Base-by-base conservation (phyloP, 805 yeast species). In the Nakazawaea siamensis region DNA sequence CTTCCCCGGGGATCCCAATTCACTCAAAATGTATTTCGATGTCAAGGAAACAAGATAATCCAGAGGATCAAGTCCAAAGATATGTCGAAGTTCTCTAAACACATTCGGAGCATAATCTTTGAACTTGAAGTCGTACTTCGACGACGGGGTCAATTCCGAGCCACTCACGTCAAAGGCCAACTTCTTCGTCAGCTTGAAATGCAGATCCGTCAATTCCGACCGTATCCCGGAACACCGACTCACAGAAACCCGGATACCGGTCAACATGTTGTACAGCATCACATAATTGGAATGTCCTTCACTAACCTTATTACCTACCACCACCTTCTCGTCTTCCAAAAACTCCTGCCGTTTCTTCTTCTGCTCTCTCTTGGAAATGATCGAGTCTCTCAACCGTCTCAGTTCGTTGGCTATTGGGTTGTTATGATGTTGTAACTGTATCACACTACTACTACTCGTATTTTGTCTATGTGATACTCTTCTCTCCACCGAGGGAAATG, bases 21-120 rank as follows among this genome's bases (percentile, higher is more conserved):
- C 97, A 18, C 92, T 81, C 25, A 92, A 69, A 43, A 92, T 83
- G 51, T 90, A 90, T 55, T 87, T 87, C 15, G 96, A 90, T 0
- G 97, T 90, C 45, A 92, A 67, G 1, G 96, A 85, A 47, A 90
- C 78, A 37, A 92, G 66, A 55, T 94, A 92, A 55, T 94, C 98
- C 1, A 96, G 97, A 3, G 95, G 95, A 50, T 92, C 97, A 19
- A 92, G 67, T 11, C 88, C 87, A 61, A 94, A 92, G 27, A 75
- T 51, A 5, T 73, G 62, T 35, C 98, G 65, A 37, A 92, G 60
- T 45, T 85, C 94, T 28, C 97, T 65, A 55, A 92, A 92, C 4
- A 92, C 97, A 55, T 80, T 85, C 0, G 99, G 99, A 15, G 87
- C 72, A 58, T 92, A 92, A 55, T 92, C 99, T 60, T 92, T 92